These are phyloP conservation scores for Pulveroboletus sp. DNA, from an alignment of 768 basidiomycete species.

Conservation along the genomic window DNA sequence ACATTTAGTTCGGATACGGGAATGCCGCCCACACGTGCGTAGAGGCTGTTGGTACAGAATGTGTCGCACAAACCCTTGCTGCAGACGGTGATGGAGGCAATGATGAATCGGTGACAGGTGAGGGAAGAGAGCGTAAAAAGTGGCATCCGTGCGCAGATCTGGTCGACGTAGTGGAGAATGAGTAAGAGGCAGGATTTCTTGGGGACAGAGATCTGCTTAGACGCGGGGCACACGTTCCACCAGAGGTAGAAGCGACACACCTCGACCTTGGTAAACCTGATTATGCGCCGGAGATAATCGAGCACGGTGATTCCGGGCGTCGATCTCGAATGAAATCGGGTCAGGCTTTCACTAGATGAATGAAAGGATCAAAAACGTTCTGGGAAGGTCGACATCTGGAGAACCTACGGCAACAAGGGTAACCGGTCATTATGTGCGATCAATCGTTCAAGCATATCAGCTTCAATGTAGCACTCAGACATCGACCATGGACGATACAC, in stretches of 20 bases:
- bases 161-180: conserved; percentile 86
- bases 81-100: conserved; percentile 86
- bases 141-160: conserved; percentile 83
- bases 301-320: conserved; percentile 82
- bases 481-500: conserved; percentile 16
- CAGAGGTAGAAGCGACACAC: conserved; percentile 38
- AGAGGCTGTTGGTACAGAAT: conserved; percentile 92
- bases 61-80: conserved; percentile 94
- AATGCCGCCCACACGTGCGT: conserved; percentile 96
- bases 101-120: conserved; percentile 96
- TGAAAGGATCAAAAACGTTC: conserved; percentile 19
- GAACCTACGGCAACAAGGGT: conserved; percentile 74
- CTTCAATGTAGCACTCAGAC: conserved; percentile 39
- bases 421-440: conserved; percentile 96
- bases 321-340: conserved; percentile 93
- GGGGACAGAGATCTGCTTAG: conserved; percentile 4
- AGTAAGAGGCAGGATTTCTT: conserved; percentile 79
- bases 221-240: neutral
- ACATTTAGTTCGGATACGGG: conserved; percentile 86
- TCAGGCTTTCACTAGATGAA: conserved; percentile 69
- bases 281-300: conserved; percentile 92
- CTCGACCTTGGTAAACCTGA: conserved; percentile 94
- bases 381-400: conserved; percentile 9
- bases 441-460: conserved; percentile 94
- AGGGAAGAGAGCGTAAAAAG: conserved; percentile 92